Conservation (phyloP, 1,284 basidiomycete species). For the Phylloboletellus chloephorus region DNA sequence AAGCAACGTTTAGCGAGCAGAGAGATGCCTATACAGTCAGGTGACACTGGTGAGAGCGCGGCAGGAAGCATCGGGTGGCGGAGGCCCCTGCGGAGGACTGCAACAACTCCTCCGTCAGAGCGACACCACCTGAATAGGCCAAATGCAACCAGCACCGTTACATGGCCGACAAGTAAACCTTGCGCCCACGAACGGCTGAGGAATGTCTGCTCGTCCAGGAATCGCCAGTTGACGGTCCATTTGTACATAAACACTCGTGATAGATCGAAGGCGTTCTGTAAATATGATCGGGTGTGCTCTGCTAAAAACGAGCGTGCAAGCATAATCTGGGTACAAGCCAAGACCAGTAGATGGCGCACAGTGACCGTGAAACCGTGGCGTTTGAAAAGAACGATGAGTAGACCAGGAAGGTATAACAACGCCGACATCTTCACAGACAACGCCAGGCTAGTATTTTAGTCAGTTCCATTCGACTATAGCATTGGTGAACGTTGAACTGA, state of each 20-base stretch:
- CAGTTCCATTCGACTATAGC: slow-evolving; percentile 3
- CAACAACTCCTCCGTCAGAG: slow-evolving; percentile 56
- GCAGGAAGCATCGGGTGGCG: slow-evolving; percentile 47
- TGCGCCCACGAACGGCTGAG: slow-evolving; percentile 59
- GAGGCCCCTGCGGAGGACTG: slow-evolving; percentile 55
- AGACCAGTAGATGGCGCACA: slow-evolving; percentile 47
- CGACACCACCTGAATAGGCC: slow-evolving; percentile 71
- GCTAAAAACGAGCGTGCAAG: slow-evolving; percentile 73
- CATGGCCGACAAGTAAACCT: slow-evolving; percentile 64
- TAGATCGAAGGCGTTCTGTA: slow-evolving; percentile 80
- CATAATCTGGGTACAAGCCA: slow-evolving; percentile 54
- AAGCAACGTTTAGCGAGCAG: background rate
- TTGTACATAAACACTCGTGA: slow-evolving; percentile 87
- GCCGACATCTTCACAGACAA: slow-evolving; percentile 96
- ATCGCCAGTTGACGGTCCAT: slow-evolving; percentile 99
- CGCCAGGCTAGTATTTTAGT: slow-evolving; percentile 53
- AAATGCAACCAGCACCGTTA: slow-evolving; percentile 57
- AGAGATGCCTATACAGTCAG: slow-evolving; percentile 50
- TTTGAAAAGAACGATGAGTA: slow-evolving; percentile 77
- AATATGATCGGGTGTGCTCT: slow-evolving; percentile 60
- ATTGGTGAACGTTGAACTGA: slow-evolving; percentile 34
- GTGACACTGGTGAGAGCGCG: slow-evolving; percentile 39
- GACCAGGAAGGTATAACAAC: slow-evolving; percentile 86
- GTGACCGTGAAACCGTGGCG: slow-evolving; percentile 60
- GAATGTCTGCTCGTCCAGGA: slow-evolving; percentile 74